A percentile compares a stretch with the other conserved stretches of the same genome.
phyloP scores from a whole-genome alignment of 305 asterid species.

The Fraxinus floribunda region DNA sequence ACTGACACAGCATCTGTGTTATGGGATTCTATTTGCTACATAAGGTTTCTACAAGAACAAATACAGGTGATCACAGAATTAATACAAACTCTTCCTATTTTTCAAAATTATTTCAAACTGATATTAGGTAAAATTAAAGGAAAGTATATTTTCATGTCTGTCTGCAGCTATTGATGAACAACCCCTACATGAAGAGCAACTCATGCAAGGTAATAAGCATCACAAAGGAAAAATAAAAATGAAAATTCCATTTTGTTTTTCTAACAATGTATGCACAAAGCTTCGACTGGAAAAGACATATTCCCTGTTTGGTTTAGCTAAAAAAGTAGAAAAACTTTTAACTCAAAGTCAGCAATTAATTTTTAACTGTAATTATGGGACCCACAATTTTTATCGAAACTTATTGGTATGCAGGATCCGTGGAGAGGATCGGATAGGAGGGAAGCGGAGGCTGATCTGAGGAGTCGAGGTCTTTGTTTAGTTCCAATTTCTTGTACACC shows the following conservation, averaged over 20 bases:
- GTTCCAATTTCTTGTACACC: constrained; percentile 36
- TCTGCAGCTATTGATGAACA: constrained; percentile 27
- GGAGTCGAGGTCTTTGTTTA: constrained; percentile 37
- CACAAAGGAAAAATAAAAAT: neutral
- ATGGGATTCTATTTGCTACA: constrained; percentile 33
- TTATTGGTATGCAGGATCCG: constrained; percentile 13
- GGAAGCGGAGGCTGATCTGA: constrained; percentile 23
- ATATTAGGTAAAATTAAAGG: neutral
- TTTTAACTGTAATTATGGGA: neutral
- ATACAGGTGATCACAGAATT: constrained; percentile 26
- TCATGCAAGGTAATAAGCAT: constrained; percentile 23
- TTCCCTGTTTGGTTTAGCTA: neutral
- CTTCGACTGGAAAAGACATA: neutral
- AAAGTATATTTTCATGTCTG: neutral
- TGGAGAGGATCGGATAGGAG: constrained; percentile 28
- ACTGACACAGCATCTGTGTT: constrained; percentile 43
- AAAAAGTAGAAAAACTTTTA: neutral
- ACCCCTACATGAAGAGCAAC: constrained; percentile 29
- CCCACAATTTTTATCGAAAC: neutral
- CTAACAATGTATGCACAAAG: neutral
- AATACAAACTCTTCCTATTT: neutral
- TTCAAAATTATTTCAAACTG: neutral
- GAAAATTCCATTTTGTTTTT: no score
- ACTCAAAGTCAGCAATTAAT: neutral
- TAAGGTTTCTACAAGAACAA: constrained; percentile 38